Conservation (phyloP, 78 protist species). For the Dictyostelium purpureum region DNA sequence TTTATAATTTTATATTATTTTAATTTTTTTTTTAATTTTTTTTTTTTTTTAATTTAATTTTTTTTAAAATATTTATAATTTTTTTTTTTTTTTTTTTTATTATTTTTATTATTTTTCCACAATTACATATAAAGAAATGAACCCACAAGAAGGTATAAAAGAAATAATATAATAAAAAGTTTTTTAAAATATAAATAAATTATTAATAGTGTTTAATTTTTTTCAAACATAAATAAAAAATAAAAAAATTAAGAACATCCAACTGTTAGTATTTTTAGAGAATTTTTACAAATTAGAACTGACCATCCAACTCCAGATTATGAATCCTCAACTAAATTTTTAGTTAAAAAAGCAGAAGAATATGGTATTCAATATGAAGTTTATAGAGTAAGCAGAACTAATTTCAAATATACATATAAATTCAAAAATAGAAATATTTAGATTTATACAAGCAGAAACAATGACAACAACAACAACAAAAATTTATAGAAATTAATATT, state of each 20-base stretch:
- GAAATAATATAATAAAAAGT: not conserved
- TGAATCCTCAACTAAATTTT: constrained; percentile 55
- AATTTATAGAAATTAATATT: constrained; percentile 31
- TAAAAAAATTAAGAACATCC: not conserved
- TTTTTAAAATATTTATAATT: not conserved
- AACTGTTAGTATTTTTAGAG: constrained; percentile 56
- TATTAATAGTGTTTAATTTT: not conserved
- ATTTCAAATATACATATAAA: not conserved
- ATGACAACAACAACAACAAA: too few relatives aligned
- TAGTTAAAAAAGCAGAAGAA: constrained; percentile 60
- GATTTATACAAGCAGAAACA: not conserved
- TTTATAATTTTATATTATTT: not conserved
- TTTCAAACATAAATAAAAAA: not conserved
- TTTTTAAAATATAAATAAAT: not conserved
- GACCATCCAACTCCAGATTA: constrained; percentile 77
- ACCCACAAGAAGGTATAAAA: too few relatives aligned
- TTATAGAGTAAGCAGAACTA: not conserved
- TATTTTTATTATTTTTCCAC: not conserved
- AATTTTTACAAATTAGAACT: constrained; percentile 69
- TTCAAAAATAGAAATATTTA: not conserved
- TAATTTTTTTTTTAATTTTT: not conserved
- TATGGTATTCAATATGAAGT: constrained; percentile 52
- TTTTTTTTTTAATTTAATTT: not conserved
- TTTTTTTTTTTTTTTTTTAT: not conserved
- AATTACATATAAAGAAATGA: too few relatives aligned